These are phyloP conservation scores for Fennellomyces sp. DNA, from an alignment of 371 early-diverging fungal species.

Conservation along the genomic window DNA sequence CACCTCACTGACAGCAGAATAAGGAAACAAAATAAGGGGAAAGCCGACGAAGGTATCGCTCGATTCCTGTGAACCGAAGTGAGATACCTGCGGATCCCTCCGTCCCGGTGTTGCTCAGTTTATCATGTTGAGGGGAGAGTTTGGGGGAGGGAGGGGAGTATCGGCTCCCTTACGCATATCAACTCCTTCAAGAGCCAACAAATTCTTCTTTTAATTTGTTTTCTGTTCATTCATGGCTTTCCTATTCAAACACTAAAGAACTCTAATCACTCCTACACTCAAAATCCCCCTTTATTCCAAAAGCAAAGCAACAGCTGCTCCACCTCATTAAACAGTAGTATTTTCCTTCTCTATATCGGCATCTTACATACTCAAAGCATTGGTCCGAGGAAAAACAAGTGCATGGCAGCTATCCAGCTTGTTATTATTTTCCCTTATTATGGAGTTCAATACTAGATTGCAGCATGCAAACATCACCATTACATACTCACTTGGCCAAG, in stretches of 20 bases:
- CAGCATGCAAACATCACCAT: too few species aligned
- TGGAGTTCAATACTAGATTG: too few species aligned
- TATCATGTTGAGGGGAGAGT: neutral
- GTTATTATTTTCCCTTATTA: too few species aligned
- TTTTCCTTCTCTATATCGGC: too few species aligned
- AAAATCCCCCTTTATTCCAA: neutral
- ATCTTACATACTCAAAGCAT: too few species aligned
- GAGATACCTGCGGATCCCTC: neutral
- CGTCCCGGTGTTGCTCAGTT: neutral
- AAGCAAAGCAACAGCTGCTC: neutral
- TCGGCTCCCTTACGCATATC: neutral
- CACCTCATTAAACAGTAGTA: too few species aligned
- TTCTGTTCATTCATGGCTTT: neutral
- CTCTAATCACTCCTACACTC: neutral
- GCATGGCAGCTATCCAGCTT: neutral
- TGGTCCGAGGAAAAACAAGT: neutral
- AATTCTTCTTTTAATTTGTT: conserved; percentile 3
- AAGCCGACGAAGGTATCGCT: neutral
- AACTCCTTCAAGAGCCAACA: neutral
- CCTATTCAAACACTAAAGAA: neutral
- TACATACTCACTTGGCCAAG: too few species aligned
- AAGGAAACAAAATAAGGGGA: neutral
- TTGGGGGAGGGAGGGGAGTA: neutral
- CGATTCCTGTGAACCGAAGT: neutral
- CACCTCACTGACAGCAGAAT: neutral